These are phyloP conservation scores for Trichoderma guizhouense DNA, from an alignment of 2,329 filamentous ascomycete genomes.

Conservation along the genomic window DNA sequence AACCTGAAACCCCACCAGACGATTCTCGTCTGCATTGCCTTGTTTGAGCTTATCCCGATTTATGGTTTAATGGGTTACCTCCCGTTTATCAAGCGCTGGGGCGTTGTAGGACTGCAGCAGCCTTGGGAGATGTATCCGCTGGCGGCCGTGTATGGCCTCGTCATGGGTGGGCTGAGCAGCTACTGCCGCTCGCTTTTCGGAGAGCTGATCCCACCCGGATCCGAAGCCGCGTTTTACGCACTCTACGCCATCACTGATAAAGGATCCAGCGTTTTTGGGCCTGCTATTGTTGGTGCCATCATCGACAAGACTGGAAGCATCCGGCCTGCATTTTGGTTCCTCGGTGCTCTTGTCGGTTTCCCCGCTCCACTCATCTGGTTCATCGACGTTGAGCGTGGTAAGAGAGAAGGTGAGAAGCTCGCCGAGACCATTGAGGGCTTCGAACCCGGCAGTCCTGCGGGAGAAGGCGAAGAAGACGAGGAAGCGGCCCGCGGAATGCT, in stretches of 20 bases:
- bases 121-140: conserved; percentile 97
- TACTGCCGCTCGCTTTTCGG: conserved; percentile 93
- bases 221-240: conserved; percentile 93
- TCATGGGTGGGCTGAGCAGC: conserved; percentile 85
- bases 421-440: conserved; percentile 58
- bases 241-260: conserved; percentile 98
- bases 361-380: conserved; percentile 82
- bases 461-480: conserved; percentile 26
- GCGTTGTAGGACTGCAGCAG: conserved; percentile 81
- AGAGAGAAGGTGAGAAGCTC: conserved; percentile 62
- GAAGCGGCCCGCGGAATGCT: conserved; percentile 23
- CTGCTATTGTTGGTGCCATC: conserved; percentile 88
- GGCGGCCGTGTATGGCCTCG: conserved; percentile 86
- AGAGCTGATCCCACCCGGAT: conserved; percentile 89
- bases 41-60: conserved; percentile 89
- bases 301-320: conserved; percentile 82
- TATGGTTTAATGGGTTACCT: conserved; percentile 89
- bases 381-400: conserved; percentile 79
- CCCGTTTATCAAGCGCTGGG: conserved; percentile 70
- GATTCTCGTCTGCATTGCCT: conserved; percentile 82
- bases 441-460: conserved; percentile 27
- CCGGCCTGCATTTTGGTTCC: conserved; percentile 85
- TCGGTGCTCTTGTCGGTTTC: conserved; percentile 77
- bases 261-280: conserved; percentile 88
- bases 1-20: conserved; percentile 77